Evolutionary conservation across 805 yeast species (phyloP), one percentile per base, ranked within the genome.

Genomic region (Wickerhamiella galacta): DNA sequence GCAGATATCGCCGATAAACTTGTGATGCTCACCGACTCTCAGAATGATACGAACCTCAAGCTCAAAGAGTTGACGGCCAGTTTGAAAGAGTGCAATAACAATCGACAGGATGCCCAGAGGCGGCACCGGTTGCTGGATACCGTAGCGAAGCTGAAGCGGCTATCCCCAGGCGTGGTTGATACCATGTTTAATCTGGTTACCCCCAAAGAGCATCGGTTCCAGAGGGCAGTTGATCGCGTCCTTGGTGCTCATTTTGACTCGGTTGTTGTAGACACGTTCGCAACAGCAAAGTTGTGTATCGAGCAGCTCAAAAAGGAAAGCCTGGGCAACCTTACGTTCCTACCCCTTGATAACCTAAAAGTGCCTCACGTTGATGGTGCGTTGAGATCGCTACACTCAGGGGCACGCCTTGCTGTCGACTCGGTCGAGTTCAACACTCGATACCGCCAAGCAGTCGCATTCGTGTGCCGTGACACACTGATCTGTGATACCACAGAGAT

Each of bases 101-200:
- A 65, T 37, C 77, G 74, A 51, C 68, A 87, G 42, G 95, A 80
- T 44, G 63, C 83, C 0, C 67, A 68, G 25, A 68, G 71, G 39
- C 93, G 83, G 40, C 64, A 66, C 31, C 69, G 64, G 39, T 55
- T 79, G 26, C 62, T 87, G 35, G 94, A 83, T 42, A 79, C 77
- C 39, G 74, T 80, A 2, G 54, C 72, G 0, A 64, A 71, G 34
- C 56, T 90, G 34, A 75, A 70, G 44, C 71, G 81, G 46, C 53
- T 75, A n/a, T 68, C 77, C 40, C 90, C 93, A 1, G 83, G 93
- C 3, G 92, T 90, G 3, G 66, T 66, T 42, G 96, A 95, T 3
- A 53, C 82, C 8, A 71, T 87, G 3, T 66, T 71, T 41, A 95
- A 83, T 46, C 60, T 85, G 17, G 78, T 87, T 29, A 70, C 71